Base-by-base conservation (phyloP, 495 filamentous ascomycete genomes). In the Daldinia concentrica region DNA sequence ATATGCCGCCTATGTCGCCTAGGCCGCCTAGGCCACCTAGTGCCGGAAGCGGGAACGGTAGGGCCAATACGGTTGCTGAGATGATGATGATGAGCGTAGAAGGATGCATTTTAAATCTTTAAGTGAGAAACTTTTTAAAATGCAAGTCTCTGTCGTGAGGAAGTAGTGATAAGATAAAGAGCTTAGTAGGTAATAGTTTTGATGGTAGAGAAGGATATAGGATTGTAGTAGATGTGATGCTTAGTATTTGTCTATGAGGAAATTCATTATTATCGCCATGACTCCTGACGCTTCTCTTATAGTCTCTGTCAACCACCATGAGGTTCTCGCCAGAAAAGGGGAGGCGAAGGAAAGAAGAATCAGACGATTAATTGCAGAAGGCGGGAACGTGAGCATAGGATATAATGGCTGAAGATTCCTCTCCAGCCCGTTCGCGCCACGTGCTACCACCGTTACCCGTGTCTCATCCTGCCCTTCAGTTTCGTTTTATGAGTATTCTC, bases 391-490 rank as follows among this genome's bases (percentile, higher is more conserved):
- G 52, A 41, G 32, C 36, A 41, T 54, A 32, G 50, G 30, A 72
- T 58, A 72, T 64, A 56, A 56, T 64, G 69, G 69, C 65, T 62
- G 70, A 69, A 68, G 65, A 73, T 73, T 69, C 65, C 70, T 73
- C 43, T 5, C 65, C 45, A 56, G 32, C 57, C 57, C 9, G 34
- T 39, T n/a, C 41, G 22, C 51, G 55, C 60, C 64, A 68, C 61
- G 60, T 65, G 70, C 56, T 26, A 17, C 41, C 41, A 39, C 29
- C 55, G 14, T 8, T 41, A 30, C 27, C 6, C 39, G 26, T 65
- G 70, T 73, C 70, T 73, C 57, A 73, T 7, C 60, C 61, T 56
- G 61, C 65, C 65, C 37, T 63, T 43, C 8, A 51, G 14, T 3
- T 51, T 26, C 17, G 41, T 7, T 54, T 50, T 57, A 65, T 52